Percentiles rank a stretch among this genome's conserved stretches.
These are phyloP conservation scores for Cinnamomum chago DNA, from an alignment of 164 flowering plant genomes.

Conservation along the genomic window DNA sequence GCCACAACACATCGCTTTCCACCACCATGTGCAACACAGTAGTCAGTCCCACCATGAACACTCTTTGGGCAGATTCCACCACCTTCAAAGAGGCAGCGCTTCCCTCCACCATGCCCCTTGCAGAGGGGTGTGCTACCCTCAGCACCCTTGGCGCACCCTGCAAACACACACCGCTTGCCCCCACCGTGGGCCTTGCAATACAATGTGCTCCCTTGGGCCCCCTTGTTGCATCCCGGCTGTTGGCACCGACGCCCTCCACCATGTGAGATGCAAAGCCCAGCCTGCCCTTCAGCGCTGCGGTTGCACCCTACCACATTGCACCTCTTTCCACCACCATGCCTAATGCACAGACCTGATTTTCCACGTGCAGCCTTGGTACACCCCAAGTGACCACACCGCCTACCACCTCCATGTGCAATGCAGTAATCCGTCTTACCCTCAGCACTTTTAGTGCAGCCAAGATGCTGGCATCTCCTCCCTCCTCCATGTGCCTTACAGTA, in stretches of 20 bases:
- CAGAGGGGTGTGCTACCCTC: conserved; percentile 85
- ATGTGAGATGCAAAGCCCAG: conserved; percentile 90
- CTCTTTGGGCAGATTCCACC: conserved; percentile 87
- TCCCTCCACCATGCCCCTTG: conserved; percentile 92
- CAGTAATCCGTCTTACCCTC: conserved; percentile 83
- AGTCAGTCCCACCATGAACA: conserved; percentile 80
- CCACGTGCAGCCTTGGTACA: conserved; percentile 89
- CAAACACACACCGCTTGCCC: conserved; percentile 73
- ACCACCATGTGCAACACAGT: conserved; percentile 83
- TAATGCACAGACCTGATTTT: conserved; percentile 81
- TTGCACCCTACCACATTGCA: conserved; percentile 71
- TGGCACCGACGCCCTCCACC: conserved; percentile 89
- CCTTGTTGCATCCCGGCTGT: conserved; percentile 48
- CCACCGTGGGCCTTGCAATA: conserved; percentile 88
- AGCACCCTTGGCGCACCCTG: conserved; percentile 83
- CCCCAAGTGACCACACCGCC: conserved; percentile 52
- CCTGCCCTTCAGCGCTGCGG: conserved; percentile 89
- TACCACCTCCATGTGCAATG: conserved; percentile 74
- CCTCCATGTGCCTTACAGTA: conserved; percentile 96
- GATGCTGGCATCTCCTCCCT: conserved; percentile 66
- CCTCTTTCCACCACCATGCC: conserved; percentile 94
- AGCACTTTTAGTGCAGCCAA: conserved; percentile 97
- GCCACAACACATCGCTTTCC: conserved; percentile 70
- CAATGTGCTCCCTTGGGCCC: conserved; percentile 78
- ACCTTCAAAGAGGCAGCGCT: conserved; percentile 68